Evolutionary conservation across 345 rosid species (phyloP).

Genomic region (Eucalyptus pauciflora): DNA sequence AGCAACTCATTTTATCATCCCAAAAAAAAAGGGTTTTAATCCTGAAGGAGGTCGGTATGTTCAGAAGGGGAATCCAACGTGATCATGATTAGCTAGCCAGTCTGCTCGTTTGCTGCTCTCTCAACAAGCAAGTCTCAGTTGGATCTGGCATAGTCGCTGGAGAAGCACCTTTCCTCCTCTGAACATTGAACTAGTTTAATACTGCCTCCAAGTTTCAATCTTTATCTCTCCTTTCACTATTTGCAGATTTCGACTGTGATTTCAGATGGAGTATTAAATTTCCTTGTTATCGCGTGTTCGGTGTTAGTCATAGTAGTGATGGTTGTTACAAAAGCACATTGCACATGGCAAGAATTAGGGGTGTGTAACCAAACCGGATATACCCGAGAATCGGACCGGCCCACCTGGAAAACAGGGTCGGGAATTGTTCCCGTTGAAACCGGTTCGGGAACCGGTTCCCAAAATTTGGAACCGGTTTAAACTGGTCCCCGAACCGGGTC

Average conservation of each 20-base stretch:
- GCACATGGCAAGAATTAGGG: background rate
- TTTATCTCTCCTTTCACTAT: background rate
- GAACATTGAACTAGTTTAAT: background rate
- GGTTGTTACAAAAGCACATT: background rate
- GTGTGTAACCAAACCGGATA: too few species aligned
- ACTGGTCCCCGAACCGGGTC: too few species aligned
- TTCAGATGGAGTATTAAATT: background rate
- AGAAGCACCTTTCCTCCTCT: background rate
- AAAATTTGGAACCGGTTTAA: too few species aligned
- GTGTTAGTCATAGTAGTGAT: background rate
- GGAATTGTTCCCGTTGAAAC: too few species aligned
- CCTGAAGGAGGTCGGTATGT: background rate
- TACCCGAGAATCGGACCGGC: too few species aligned
- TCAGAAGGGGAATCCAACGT: background rate
- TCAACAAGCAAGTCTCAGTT: background rate
- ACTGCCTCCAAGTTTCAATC: background rate
- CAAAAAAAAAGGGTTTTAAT: background rate
- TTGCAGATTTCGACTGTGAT: background rate
- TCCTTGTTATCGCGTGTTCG: background rate
- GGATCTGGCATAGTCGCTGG: background rate
- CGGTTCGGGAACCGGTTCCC: too few species aligned
- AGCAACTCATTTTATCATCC: background rate
- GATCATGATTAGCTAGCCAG: background rate
- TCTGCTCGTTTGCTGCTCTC: background rate
- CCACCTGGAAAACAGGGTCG: too few species aligned